phyloP scores from a whole-genome alignment of 805 yeast species.

The Saccharomyces kudriavzevii region DNA sequence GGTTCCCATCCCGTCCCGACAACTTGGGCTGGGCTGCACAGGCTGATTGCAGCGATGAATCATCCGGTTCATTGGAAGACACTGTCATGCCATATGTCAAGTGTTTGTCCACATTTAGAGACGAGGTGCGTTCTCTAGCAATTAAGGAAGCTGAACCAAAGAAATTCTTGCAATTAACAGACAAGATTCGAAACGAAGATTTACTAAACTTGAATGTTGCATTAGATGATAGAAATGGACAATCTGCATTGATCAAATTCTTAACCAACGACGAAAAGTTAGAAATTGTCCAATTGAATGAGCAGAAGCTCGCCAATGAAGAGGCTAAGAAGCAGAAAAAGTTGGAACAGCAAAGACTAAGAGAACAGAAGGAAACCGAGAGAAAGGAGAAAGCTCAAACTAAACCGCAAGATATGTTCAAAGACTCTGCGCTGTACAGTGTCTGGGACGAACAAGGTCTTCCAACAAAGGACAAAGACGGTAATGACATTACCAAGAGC shows the following conservation, averaged over 20 bases:
- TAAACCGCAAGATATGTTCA: slow-evolving; percentile 68
- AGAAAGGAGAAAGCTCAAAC: slow-evolving; percentile 58
- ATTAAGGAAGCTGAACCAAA: slow-evolving; percentile 46
- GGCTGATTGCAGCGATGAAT: slow-evolving; percentile 14
- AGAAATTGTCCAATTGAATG: slow-evolving; percentile 50
- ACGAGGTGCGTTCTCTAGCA: slow-evolving; percentile 66
- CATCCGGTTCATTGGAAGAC: slow-evolving; percentile 46
- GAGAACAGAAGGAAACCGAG: slow-evolving; percentile 57
- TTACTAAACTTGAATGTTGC: slow-evolving; percentile 71
- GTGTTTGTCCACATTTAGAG: slow-evolving; percentile 72
- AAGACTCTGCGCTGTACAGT: slow-evolving; percentile 44
- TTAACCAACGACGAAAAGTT: slow-evolving; percentile 59
- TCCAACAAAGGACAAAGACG: slow-evolving; percentile 67
- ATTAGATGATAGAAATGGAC: slow-evolving; percentile 79
- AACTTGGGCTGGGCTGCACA: slow-evolving; percentile 66
- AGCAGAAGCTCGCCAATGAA: slow-evolving; percentile 46
- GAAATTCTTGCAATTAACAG: slow-evolving; percentile 61
- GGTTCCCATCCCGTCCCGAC: slow-evolving; percentile 65
- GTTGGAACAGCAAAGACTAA: slow-evolving; percentile 44
- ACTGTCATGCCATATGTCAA: slow-evolving; percentile 72
- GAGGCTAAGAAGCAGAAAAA: slow-evolving; percentile 34
- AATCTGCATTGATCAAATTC: slow-evolving; percentile 77
- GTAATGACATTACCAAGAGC: slow-evolving; percentile 81
- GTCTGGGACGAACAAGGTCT: slow-evolving; percentile 83
- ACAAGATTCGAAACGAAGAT: slow-evolving; percentile 62